A percentile compares a stretch with the other conserved stretches of the same genome.
These are phyloP conservation scores for Glomus cerebriforme DNA, from an alignment of 192 early-diverging fungal genomes.

Conservation along the genomic window DNA sequence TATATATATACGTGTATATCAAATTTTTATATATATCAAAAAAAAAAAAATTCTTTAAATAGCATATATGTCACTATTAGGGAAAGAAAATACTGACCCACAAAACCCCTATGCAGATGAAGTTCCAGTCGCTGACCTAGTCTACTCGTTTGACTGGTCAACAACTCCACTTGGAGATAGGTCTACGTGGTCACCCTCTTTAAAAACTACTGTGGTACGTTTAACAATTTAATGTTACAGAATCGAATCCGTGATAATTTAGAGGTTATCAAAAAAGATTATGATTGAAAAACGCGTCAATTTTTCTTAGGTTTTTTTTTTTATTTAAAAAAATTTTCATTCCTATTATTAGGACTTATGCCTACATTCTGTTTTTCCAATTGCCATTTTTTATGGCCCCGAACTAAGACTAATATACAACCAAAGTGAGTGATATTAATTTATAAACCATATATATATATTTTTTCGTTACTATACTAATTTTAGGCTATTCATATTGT, in stretches of 20 bases:
- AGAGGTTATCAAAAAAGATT: too few relatives aligned
- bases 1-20: too few relatives aligned
- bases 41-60: background rate
- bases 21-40: too few relatives aligned
- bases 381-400: background rate
- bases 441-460: background rate
- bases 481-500: background rate
- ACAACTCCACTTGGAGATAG: conserved; percentile 38
- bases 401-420: conserved; percentile 19
- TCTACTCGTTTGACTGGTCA: conserved; percentile 40
- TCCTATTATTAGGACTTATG: conserved; percentile 1
- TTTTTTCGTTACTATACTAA: background rate
- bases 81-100: background rate
- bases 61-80: conserved; percentile 2
- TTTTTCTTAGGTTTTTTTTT: background rate
- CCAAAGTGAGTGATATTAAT: conserved; percentile 5
- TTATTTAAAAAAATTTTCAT: background rate
- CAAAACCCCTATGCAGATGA: background rate
- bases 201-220: conserved; percentile 26
- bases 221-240: background rate
- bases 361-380: conserved; percentile 7
- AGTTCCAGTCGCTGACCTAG: conserved; percentile 28
- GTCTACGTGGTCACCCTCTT: conserved; percentile 25
- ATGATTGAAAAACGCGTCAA: too few relatives aligned
- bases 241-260: background rate